phyloP scores from a whole-genome alignment of 1,284 basidiomycete species.

The Ustilago crameri region DNA sequence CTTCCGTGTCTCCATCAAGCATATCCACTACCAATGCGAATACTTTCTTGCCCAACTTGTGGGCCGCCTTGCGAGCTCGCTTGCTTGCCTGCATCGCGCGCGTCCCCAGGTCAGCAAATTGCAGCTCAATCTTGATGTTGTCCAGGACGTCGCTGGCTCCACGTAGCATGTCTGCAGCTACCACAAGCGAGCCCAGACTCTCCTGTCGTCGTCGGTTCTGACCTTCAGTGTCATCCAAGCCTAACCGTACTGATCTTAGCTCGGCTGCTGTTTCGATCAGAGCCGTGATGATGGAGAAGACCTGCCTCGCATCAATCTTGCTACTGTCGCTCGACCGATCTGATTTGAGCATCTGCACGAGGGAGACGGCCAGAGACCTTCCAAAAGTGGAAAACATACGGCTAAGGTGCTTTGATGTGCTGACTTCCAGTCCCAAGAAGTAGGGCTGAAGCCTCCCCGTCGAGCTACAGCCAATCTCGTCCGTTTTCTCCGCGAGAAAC shows the following conservation, averaged over 20 bases:
- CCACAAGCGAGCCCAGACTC: constrained; percentile 31
- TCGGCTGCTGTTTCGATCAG: constrained; percentile 14
- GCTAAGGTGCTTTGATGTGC: constrained; percentile 21
- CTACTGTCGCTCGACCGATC: not conserved
- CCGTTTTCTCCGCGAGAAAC: constrained; percentile 5
- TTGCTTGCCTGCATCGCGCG: constrained; percentile 20
- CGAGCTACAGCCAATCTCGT: not conserved
- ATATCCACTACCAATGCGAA: constrained; percentile 36
- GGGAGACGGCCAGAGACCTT: constrained; percentile 12
- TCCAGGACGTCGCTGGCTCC: constrained; percentile 43
- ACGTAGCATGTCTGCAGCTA: constrained; percentile 42
- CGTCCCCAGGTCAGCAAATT: constrained; percentile 1
- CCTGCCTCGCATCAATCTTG: constrained; percentile 2
- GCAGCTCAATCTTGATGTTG: constrained; percentile 24
- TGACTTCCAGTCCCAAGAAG: constrained; percentile 15
- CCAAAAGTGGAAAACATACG: constrained; percentile 26
- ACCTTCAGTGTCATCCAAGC: not conserved
- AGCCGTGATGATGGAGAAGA: constrained; percentile 14
- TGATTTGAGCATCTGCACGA: constrained; percentile 10
- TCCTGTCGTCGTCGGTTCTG: not conserved
- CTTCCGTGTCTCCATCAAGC: constrained; percentile 52
- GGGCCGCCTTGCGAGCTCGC: constrained; percentile 43
- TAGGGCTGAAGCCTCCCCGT: constrained; percentile 27
- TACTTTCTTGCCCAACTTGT: constrained; percentile 43
- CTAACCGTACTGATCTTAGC: constrained; percentile 12